Evolutionary conservation across 805 yeast species (phyloP).

Genomic region (Hanseniaspora lachancei): DNA sequence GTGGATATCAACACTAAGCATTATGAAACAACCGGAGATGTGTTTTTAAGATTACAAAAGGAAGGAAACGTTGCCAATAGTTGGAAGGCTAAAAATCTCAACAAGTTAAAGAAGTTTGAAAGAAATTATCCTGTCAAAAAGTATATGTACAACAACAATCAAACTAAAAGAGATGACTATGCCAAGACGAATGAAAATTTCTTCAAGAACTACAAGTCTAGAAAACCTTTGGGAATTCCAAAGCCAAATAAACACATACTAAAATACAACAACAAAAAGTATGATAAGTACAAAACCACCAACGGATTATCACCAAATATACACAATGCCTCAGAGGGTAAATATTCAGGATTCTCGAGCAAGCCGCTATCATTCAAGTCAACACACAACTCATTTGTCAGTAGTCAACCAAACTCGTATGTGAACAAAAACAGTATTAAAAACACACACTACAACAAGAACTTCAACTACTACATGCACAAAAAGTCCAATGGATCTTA

Average conservation of each 20-base stretch:
- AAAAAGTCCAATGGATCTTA: neutral
- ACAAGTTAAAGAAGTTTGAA: conserved; percentile 2
- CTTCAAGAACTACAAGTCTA: conserved; percentile 26
- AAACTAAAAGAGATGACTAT: conserved; percentile 11
- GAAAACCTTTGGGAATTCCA: conserved; percentile 55
- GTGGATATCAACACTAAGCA: conserved; percentile 12
- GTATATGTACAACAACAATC: conserved; percentile 9
- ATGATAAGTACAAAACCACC: neutral
- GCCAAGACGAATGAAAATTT: conserved; percentile 5
- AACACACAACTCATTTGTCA: neutral
- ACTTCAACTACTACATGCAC: conserved; percentile 6
- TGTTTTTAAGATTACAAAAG: conserved; percentile 4
- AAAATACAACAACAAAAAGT: conserved; percentile 27
- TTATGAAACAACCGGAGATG: conserved; percentile 10
- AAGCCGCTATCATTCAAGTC: neutral
- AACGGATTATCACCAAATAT: neutral
- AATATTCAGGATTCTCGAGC: neutral
- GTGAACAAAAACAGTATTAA: conserved; percentile 3
- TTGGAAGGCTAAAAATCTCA: conserved; percentile 3
- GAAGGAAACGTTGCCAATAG: neutral
- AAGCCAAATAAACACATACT: conserved; percentile 38
- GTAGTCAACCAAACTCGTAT: conserved; percentile 1
- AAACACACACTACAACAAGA: conserved; percentile 18
- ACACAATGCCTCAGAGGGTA: conserved; percentile 2
- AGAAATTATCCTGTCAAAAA: neutral